Conservation (phyloP, 371 early-diverging fungal genomes). For the Mucor sp. region DNA sequence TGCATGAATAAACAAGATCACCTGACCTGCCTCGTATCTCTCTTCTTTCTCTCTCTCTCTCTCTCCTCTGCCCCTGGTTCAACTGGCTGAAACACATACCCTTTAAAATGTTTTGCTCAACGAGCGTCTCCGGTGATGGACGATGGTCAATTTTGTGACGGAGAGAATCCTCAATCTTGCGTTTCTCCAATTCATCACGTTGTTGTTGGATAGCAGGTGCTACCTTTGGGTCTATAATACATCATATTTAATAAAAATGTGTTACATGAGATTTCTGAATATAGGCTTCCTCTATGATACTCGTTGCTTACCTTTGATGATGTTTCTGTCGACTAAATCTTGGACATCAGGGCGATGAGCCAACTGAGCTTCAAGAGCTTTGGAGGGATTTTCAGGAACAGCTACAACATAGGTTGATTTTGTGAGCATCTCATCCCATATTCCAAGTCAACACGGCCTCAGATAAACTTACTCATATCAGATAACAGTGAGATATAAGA, state of each 20-base stretch:
- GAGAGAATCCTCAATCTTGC: conserved; percentile 67
- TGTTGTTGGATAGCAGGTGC: conserved; percentile 58
- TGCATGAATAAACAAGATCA: neutral
- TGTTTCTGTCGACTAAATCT: conserved; percentile 74
- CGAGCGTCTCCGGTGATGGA: conserved; percentile 69
- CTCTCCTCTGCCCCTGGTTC: no score
- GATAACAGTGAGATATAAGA: neutral
- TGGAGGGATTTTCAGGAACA: conserved; percentile 19
- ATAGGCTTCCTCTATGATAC: no score
- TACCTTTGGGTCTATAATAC: conserved; percentile 43
- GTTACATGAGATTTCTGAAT: neutral
- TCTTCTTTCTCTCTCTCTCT: neutral
- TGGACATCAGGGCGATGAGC: conserved; percentile 63
- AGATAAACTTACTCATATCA: conserved; percentile 19
- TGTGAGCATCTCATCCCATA: neutral
- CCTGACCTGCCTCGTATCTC: neutral
- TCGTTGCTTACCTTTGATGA: conserved; percentile 56
- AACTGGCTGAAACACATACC: conserved; percentile 3
- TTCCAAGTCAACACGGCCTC: neutral
- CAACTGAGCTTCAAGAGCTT: conserved; percentile 34
- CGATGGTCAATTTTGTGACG: conserved; percentile 74
- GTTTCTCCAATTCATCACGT: conserved; percentile 59
- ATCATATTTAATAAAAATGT: neutral
- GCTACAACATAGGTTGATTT: conserved; percentile 5
- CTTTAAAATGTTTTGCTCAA: conserved; percentile 72